Percentiles rank a stretch among this genome's conserved stretches.
These are phyloP conservation scores for Aciculoconidium aculeatum DNA, from an alignment of 805 yeast genomes.

Conservation along the genomic window DNA sequence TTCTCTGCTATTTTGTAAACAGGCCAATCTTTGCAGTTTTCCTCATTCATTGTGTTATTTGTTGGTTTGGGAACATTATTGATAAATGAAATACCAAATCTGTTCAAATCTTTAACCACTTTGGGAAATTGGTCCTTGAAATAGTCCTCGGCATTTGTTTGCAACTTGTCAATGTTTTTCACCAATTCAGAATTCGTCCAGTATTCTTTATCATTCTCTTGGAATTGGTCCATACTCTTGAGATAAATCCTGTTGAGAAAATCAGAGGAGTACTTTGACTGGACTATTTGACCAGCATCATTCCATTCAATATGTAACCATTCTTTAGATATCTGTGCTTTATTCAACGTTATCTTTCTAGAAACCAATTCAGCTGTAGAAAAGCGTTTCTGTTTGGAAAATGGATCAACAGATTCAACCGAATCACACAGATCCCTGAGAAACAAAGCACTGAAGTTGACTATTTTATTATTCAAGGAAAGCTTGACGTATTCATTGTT, in stretches of 20 bases:
- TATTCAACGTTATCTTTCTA: conserved; percentile 1
- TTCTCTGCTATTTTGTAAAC: conserved; percentile 37
- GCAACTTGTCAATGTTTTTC: conserved; percentile 13
- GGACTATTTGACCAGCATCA: conserved; percentile 18
- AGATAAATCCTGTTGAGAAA: conserved; percentile 43
- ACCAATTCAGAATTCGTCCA: conserved; percentile 37
- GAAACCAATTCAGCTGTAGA: conserved; percentile 42
- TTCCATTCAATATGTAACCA: conserved; percentile 41
- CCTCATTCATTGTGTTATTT: conserved; percentile 29
- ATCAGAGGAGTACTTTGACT: conserved; percentile 34
- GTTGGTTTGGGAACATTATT: conserved; percentile 44
- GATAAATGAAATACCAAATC: conserved; percentile 52
- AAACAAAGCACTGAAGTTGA: conserved; percentile 46
- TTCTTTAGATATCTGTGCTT: conserved; percentile 28
- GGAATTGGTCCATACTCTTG: conserved; percentile 27
- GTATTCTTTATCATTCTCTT: conserved; percentile 22
- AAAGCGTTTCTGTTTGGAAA: conserved; percentile 56
- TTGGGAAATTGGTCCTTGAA: conserved; percentile 25
- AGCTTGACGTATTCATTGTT: conserved; percentile 22
- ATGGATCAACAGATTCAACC: conserved; percentile 44
- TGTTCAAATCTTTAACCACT: conserved; percentile 42
- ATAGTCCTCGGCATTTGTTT: conserved; percentile 34
- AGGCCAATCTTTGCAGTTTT: conserved; percentile 37
- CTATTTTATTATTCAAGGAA: conserved; percentile 14
- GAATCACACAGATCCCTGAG: conserved; percentile 60